Conservation (phyloP, 306 rosid species). For the Cucurbita ficifolia region DNA sequence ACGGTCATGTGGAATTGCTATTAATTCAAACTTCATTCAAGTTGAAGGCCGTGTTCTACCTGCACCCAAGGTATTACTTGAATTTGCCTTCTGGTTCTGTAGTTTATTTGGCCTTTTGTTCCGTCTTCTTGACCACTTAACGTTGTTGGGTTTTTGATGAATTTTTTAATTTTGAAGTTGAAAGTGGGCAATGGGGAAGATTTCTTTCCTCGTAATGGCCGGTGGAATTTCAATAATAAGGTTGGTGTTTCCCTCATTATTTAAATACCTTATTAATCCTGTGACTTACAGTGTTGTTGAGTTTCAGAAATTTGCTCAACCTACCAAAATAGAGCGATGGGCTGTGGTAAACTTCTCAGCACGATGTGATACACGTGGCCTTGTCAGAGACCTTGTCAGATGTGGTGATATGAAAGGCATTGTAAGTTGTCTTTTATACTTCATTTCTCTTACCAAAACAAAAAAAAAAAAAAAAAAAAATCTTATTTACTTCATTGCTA, state of each 20-base stretch:
- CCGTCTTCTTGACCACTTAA: not conserved
- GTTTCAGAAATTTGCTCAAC: constrained; percentile 49
- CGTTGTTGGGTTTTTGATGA: not conserved
- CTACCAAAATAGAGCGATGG: constrained; percentile 49
- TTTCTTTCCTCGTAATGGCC: constrained; percentile 69
- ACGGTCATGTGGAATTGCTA: constrained; percentile 44
- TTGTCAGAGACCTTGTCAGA: constrained; percentile 48
- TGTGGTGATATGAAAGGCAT: constrained; percentile 68
- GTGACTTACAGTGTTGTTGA: not conserved
- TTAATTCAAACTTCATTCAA: constrained; percentile 35
- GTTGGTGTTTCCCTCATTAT: constrained; percentile 11
- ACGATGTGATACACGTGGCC: constrained; percentile 49
- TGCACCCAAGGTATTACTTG: constrained; percentile 57
- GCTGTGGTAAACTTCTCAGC: constrained; percentile 80
- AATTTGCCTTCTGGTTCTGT: not conserved
- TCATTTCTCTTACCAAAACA: no score
- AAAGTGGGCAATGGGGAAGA: constrained; percentile 79
- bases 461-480: no score
- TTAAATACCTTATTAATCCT: not conserved
- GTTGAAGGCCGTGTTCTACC: constrained; percentile 82
- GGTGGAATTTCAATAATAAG: constrained; percentile 90
- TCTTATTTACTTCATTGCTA: not conserved
- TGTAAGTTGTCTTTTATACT: constrained; percentile 29
- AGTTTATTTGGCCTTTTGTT: not conserved
- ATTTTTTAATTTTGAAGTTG: constrained; percentile 23